A percentile compares a stretch with the other conserved stretches of the same genome.
These are phyloP conservation scores for Colletotrichum melonis DNA, from an alignment of 2,329 filamentous ascomycete species.

Conservation along the genomic window DNA sequence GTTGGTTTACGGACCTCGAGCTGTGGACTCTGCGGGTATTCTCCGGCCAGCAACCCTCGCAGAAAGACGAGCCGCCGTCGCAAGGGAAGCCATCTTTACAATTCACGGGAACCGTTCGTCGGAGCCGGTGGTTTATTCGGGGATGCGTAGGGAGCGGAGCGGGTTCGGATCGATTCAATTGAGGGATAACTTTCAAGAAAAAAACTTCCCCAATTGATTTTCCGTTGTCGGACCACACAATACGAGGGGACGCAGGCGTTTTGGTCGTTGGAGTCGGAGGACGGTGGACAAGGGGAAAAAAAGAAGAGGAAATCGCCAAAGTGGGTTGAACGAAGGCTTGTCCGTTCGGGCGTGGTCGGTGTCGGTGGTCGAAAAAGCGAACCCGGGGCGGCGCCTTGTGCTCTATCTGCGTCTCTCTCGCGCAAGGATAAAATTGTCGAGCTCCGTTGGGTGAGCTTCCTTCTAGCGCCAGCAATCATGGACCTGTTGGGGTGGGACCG, in stretches of 20 bases:
- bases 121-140: not conserved
- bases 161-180: not conserved
- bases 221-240: not conserved
- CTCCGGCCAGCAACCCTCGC: slow-evolving; percentile 67
- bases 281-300: not conserved
- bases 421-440: slow-evolving; percentile 29
- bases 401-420: not conserved
- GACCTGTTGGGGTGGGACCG: slow-evolving; percentile 30
- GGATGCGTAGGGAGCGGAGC: not conserved
- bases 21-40: slow-evolving; percentile 63
- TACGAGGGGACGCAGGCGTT: not conserved
- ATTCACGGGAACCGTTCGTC: not conserved
- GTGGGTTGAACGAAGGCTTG: slow-evolving; percentile 28
- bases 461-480: not conserved
- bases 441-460: slow-evolving; percentile 29
- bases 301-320: slow-evolving; percentile 26
- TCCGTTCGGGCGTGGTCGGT: slow-evolving; percentile 14
- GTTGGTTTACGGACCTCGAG: slow-evolving; percentile 63
- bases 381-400: not conserved
- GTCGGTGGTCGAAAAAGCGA: slow-evolving; percentile 3
- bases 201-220: slow-evolving; percentile 2
- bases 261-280: not conserved
- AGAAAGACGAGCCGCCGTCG: slow-evolving; percentile 72
- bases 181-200: not conserved
- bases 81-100: slow-evolving; percentile 72